phyloP scores from a whole-genome alignment of 768 basidiomycete species.

The Hydnum rufescens region DNA sequence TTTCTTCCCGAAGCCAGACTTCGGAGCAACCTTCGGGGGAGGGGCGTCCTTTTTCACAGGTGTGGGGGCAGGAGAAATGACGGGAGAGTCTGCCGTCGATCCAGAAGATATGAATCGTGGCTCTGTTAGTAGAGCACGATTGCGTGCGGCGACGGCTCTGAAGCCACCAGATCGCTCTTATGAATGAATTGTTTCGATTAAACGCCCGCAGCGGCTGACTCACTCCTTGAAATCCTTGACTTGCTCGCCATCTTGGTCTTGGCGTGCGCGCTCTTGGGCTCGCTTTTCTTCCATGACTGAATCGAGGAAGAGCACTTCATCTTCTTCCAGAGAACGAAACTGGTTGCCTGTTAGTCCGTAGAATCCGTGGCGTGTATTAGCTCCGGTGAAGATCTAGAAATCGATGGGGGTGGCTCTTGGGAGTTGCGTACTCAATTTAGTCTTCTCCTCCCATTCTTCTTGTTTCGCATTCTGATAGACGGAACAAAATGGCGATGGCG shows the following conservation, averaged over 20 bases:
- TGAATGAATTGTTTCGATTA: not conserved
- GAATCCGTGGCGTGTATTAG: conserved; percentile 8
- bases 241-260: conserved; percentile 59
- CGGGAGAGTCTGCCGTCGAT: conserved; percentile 12
- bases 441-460: conserved; percentile 86
- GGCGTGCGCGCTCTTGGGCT: conserved; percentile 55
- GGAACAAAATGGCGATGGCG: conserved; percentile 4
- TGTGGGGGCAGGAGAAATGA: conserved; percentile 14
- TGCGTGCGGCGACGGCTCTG: conserved; percentile 56
- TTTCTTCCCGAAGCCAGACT: conserved; percentile 29
- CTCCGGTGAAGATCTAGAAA: not conserved
- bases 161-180: not conserved
- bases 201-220: conserved; percentile 8
- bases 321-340: conserved; percentile 75
- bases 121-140: conserved; percentile 19
- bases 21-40: not conserved
- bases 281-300: conserved; percentile 57
- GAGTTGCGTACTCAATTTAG: conserved; percentile 37
- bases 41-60: conserved; percentile 14
- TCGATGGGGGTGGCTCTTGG: not conserved
- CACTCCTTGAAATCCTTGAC: conserved; percentile 63
- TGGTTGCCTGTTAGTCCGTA: conserved; percentile 52
- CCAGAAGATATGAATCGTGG: conserved; percentile 18
- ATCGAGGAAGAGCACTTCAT: conserved; percentile 78
- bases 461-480: conserved; percentile 55